Conservation (phyloP, 2,329 filamentous ascomycete genomes). For the Colletotrichum sp. region DNA sequence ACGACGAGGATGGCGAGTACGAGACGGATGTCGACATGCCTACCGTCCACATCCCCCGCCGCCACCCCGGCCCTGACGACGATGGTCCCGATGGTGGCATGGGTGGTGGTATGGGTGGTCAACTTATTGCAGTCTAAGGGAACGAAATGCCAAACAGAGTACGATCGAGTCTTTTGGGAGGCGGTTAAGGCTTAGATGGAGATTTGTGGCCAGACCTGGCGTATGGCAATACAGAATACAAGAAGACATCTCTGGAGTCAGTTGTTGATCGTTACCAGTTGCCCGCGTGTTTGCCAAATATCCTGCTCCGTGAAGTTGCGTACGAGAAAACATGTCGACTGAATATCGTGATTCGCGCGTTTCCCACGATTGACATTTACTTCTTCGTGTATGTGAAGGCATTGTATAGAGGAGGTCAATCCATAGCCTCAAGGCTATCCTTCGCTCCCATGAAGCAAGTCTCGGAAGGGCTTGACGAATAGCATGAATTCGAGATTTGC, state of each 20-base stretch:
- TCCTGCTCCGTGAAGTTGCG: background rate
- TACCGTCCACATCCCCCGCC: background rate
- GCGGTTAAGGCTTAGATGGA: background rate
- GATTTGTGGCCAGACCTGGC: background rate
- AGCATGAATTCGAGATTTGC: background rate
- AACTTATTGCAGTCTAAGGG: background rate
- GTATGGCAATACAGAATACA: background rate
- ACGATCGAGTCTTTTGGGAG: background rate
- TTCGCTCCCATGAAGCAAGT: background rate
- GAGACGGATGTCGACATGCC: background rate
- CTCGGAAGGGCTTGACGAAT: background rate
- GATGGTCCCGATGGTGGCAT: background rate
- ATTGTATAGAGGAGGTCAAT: background rate
- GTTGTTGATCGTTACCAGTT: background rate
- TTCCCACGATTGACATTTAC: background rate
- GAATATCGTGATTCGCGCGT: background rate
- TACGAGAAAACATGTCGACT: background rate
- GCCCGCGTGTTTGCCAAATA: background rate
- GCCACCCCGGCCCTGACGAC: background rate
- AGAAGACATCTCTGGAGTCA: background rate
- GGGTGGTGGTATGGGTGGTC: background rate
- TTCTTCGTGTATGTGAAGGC: background rate
- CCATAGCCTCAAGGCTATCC: background rate
- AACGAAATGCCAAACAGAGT: background rate
- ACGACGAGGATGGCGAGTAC: background rate